Conservation (phyloP, 2,329 filamentous ascomycete species). For the Coniochaeta ligniaria region DNA sequence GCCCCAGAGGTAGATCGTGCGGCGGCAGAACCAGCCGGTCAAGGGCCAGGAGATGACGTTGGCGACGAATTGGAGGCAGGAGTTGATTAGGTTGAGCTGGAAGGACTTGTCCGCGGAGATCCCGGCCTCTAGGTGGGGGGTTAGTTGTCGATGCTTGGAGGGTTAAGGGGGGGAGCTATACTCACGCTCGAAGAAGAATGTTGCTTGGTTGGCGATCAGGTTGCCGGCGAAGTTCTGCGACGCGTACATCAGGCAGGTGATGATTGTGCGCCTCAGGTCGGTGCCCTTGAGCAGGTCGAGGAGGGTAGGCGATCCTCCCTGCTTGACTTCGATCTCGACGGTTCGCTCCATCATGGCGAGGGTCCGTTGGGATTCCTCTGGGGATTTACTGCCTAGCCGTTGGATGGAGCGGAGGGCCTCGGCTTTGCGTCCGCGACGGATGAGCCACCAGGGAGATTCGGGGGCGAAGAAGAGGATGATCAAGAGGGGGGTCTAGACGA, state of each 20-base stretch:
- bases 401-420: slow-evolving; percentile 34
- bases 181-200: slow-evolving; percentile 51
- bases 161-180: slow-evolving; percentile 4
- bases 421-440: slow-evolving; percentile 38
- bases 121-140: background rate
- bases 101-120: background rate
- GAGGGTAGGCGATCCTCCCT: slow-evolving; percentile 34
- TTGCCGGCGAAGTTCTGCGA: slow-evolving; percentile 57
- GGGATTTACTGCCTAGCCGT: slow-evolving; percentile 26
- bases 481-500: slow-evolving; percentile 31
- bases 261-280: slow-evolving; percentile 45
- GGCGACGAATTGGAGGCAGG: slow-evolving; percentile 6
- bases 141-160: background rate
- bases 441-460: slow-evolving; percentile 48
- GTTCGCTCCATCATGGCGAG: slow-evolving; percentile 53
- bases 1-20: slow-evolving; percentile 31
- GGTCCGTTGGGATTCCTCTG: slow-evolving; percentile 23
- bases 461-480: slow-evolving; percentile 42
- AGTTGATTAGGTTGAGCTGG: slow-evolving; percentile 11
- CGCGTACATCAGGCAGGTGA: slow-evolving; percentile 50
- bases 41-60: slow-evolving; percentile 27
- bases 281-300: slow-evolving; percentile 48
- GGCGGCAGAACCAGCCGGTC: slow-evolving; percentile 29
- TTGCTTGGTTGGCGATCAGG: slow-evolving; percentile 55
- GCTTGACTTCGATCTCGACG: slow-evolving; percentile 41